A percentile compares a stretch with the other conserved stretches of the same genome.
phyloP scores from a whole-genome alignment of 2,329 filamentous ascomycete genomes.

The Pestalotiopsis sp. region DNA sequence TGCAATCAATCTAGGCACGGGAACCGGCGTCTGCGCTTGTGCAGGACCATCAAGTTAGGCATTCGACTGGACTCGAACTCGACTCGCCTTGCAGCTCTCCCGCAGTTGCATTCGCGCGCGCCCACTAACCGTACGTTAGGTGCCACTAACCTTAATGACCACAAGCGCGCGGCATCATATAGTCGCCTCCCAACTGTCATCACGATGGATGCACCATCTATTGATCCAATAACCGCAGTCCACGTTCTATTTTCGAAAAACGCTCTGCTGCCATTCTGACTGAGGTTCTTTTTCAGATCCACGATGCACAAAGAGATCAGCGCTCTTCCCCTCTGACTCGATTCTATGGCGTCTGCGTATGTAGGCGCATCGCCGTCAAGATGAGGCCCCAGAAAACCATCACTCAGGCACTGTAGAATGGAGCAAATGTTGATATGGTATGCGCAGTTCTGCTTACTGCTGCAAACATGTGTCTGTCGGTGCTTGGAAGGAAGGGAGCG shows the following conservation, averaged over 20 bases:
- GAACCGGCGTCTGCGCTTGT: not conserved
- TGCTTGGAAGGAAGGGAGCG: not conserved
- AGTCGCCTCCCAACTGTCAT: not conserved
- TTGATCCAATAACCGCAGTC: not conserved
- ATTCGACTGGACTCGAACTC: not conserved
- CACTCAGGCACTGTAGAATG: too few species aligned
- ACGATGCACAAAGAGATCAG: too few species aligned
- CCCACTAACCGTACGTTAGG: not conserved
- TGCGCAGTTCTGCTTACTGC: too few species aligned
- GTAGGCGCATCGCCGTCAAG: too few species aligned
- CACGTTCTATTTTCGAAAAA: not conserved
- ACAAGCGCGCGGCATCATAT: conserved; percentile 2
- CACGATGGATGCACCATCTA: not conserved
- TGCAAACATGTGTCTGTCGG: not conserved
- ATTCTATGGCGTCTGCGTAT: too few species aligned
- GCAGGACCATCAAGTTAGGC: not conserved
- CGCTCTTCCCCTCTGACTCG: too few species aligned
- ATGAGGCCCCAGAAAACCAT: too few species aligned
- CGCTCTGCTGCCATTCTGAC: too few species aligned
- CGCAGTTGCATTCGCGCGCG: not conserved
- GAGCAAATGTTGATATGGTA: too few species aligned
- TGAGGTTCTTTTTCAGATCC: too few species aligned
- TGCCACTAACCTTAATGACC: not conserved
- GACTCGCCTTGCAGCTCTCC: conserved; percentile 1
- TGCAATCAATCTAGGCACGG: not conserved